Conservation (phyloP, 1,284 basidiomycete species). For the Inonotus obliquus region DNA sequence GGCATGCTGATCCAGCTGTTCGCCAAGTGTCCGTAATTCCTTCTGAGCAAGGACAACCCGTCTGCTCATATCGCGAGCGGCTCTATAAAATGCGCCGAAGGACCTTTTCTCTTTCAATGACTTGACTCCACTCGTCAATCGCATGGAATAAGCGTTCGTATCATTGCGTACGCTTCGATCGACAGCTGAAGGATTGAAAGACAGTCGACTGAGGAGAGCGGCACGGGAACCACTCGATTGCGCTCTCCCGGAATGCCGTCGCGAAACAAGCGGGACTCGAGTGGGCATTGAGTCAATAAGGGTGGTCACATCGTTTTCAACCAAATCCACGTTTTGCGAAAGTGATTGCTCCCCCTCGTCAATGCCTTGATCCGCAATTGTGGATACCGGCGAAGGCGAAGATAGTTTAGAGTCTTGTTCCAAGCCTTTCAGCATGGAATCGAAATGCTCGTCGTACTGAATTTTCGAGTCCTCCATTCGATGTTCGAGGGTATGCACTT, state of each 20-base stretch:
- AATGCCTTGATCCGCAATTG: slow-evolving; percentile 28
- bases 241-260: slow-evolving; percentile 32
- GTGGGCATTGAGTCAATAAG: slow-evolving; percentile 22
- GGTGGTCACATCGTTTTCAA: slow-evolving; percentile 12
- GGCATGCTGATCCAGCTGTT: slow-evolving; percentile 8
- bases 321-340: slow-evolving; percentile 39
- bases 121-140: slow-evolving; percentile 50
- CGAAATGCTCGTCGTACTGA: slow-evolving; percentile 39
- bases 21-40: neutral
- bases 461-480: slow-evolving; percentile 57
- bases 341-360: slow-evolving; percentile 32
- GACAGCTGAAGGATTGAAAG: slow-evolving; percentile 56
- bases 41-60: neutral
- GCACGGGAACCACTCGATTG: neutral
- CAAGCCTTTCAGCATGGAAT: slow-evolving; percentile 37
- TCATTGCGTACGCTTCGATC: slow-evolving; percentile 68
- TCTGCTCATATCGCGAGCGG: slow-evolving; percentile 8
- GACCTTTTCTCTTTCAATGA: slow-evolving; percentile 30
- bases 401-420: slow-evolving; percentile 21
- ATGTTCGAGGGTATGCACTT: slow-evolving; percentile 51
- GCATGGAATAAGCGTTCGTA: slow-evolving; percentile 62
- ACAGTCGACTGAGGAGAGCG: slow-evolving; percentile 36
- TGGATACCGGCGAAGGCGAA: slow-evolving; percentile 20
- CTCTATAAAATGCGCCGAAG: slow-evolving; percentile 5
- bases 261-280: slow-evolving; percentile 17